These are phyloP conservation scores for Suillus luteus DNA, from an alignment of 768 basidiomycete species.

Conservation along the genomic window DNA sequence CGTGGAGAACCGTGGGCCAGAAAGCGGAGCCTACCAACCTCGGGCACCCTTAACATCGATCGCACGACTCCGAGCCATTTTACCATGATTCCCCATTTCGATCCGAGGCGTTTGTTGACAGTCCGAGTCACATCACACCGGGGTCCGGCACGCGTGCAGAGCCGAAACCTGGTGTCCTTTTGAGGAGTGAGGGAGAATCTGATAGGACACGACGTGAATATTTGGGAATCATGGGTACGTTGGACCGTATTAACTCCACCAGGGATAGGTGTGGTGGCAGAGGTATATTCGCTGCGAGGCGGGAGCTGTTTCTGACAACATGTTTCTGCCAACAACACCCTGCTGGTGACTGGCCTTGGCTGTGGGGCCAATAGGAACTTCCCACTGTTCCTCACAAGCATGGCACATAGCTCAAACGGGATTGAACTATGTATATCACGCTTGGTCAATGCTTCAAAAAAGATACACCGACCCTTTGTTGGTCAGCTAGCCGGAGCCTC, in stretches of 20 bases:
- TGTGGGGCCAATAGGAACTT: neutral
- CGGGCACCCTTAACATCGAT: neutral
- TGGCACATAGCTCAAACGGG: neutral
- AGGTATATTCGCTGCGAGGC: neutral
- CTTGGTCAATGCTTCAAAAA: neutral
- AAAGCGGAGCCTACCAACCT: too few relatives aligned
- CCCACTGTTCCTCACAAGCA: neutral
- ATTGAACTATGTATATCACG: neutral
- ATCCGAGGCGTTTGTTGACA: conserved; percentile 3
- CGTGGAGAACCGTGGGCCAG: neutral
- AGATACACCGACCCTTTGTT: neutral
- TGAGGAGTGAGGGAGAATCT: neutral
- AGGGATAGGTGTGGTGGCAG: neutral
- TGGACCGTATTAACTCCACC: neutral
- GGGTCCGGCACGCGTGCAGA: neutral
- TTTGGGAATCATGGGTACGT: neutral
- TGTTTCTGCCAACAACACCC: neutral
- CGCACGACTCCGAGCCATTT: neutral
- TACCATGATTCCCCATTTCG: neutral
- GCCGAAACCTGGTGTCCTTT: neutral
- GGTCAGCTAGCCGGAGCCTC: neutral
- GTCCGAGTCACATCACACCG: neutral
- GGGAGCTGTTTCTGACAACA: neutral
- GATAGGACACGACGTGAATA: neutral
- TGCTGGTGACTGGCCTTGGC: neutral